These are phyloP conservation scores for Sarocladium strictum DNA, from an alignment of 2,329 filamentous ascomycete species.

Conservation along the genomic window DNA sequence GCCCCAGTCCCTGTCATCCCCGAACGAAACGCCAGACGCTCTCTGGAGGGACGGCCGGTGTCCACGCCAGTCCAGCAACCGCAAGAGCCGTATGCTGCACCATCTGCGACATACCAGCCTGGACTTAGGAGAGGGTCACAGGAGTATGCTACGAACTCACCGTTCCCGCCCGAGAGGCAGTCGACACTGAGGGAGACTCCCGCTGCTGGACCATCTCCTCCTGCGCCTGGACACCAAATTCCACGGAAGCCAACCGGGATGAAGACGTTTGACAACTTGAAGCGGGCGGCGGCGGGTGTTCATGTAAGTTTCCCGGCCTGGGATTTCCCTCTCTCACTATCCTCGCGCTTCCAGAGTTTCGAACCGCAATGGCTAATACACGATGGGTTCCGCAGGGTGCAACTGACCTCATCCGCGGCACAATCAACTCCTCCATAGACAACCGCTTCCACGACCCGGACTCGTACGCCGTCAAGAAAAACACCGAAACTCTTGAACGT, in stretches of 20 bases:
- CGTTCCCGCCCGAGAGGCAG: not conserved
- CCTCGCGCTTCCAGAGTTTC: no score
- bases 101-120: not conserved
- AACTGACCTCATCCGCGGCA: conserved; percentile 5
- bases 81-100: not conserved
- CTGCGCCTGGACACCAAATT: not conserved
- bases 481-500: not conserved
- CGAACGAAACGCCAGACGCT: not conserved
- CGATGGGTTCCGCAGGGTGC: not conserved
- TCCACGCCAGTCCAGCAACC: conserved; percentile 4
- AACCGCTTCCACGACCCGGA: conserved; percentile 2
- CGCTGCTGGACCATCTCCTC: not conserved
- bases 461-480: not conserved
- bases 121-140: not conserved
- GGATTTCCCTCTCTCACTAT: no score
- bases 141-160: conserved; percentile 1
- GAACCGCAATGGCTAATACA: not conserved
- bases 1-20: not conserved
- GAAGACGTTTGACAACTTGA: conserved; percentile 9
- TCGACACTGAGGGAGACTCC: not conserved
- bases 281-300: conserved; percentile 4
- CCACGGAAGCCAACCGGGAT: not conserved
- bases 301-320: conserved; percentile 7
- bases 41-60: not conserved
- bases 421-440: conserved; percentile 9